Conservation (phyloP, 139 green algal species). For the Coelastrella sp. region DNA sequence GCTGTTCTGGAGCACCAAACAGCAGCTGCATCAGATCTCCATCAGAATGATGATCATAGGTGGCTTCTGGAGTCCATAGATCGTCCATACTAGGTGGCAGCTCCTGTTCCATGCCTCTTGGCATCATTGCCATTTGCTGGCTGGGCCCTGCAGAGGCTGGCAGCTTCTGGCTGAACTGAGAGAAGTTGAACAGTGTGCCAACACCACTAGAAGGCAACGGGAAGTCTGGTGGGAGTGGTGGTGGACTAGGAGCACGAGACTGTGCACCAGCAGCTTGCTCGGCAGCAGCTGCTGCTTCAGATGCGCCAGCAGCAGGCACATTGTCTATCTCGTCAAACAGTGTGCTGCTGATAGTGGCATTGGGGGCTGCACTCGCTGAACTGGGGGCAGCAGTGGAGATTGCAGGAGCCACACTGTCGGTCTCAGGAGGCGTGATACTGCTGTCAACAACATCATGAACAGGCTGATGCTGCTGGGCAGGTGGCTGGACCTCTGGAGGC, state of each 20-base stretch:
- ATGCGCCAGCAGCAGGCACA: background rate
- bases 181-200: slow-evolving; percentile 66
- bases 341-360: background rate
- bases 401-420: background rate
- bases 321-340: slow-evolving; percentile 44
- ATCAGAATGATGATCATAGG: slow-evolving; percentile 57
- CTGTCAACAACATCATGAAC: background rate
- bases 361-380: background rate
- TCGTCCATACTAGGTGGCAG: slow-evolving; percentile 47
- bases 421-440: too few relatives aligned
- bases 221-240: slow-evolving; percentile 59
- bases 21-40: slow-evolving; percentile 70
- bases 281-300: background rate
- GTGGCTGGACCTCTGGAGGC: slow-evolving; percentile 6
- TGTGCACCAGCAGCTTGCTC: background rate
- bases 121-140: slow-evolving; percentile 48
- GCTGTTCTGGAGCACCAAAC: slow-evolving; percentile 64
- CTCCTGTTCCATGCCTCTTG: slow-evolving; percentile 43
- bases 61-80: slow-evolving; percentile 41
- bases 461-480: slow-evolving; percentile 4
- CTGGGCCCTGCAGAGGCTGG: slow-evolving; percentile 17
- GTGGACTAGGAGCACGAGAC: slow-evolving; percentile 51
- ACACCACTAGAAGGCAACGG: background rate
- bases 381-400: background rate
- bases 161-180: slow-evolving; percentile 62